Evolutionary conservation across 345 rosid species (phyloP).

Genomic region (Ailanthus altissimus): DNA sequence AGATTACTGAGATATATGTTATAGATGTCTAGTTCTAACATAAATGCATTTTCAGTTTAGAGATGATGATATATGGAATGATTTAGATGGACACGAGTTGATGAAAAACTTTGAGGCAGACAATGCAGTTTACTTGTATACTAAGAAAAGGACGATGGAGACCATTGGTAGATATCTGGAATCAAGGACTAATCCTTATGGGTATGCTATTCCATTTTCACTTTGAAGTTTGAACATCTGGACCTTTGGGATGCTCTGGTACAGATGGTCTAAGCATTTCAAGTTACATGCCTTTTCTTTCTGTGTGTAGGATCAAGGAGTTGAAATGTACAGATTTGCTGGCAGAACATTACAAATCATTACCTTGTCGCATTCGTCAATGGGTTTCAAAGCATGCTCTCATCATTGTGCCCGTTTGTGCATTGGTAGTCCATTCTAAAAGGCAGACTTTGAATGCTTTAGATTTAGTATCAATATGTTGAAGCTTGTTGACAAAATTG

Average conservation of each 20-base stretch:
- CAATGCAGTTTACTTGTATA: conserved; percentile 34
- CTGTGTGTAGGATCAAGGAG: conserved; percentile 52
- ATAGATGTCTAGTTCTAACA: conserved; percentile 1
- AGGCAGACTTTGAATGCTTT: conserved; percentile 36
- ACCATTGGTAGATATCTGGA: conserved; percentile 44
- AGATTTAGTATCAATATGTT: conserved; percentile 40
- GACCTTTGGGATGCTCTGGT: background rate
- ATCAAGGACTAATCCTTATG: conserved; percentile 49
- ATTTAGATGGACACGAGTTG: conserved; percentile 41
- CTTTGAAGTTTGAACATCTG: background rate
- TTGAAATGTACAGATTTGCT: conserved; percentile 73
- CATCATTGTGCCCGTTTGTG: conserved; percentile 41
- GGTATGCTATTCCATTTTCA: conserved; percentile 44
- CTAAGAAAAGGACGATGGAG: conserved; percentile 59
- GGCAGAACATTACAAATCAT: conserved; percentile 62
- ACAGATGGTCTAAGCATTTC: conserved; percentile 13
- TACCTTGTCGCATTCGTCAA: conserved; percentile 55
- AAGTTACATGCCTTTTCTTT: conserved; percentile 7
- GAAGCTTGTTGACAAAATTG: conserved; percentile 57
- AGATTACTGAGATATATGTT: background rate
- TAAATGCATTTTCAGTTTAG: conserved; percentile 42
- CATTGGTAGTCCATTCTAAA: conserved; percentile 52
- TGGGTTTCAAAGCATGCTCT: conserved; percentile 57
- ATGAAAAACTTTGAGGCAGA: conserved; percentile 44
- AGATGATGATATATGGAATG: conserved; percentile 63